Base-by-base conservation (phyloP, 192 early-diverging fungal species). In the Anaeromyces robustus region DNA sequence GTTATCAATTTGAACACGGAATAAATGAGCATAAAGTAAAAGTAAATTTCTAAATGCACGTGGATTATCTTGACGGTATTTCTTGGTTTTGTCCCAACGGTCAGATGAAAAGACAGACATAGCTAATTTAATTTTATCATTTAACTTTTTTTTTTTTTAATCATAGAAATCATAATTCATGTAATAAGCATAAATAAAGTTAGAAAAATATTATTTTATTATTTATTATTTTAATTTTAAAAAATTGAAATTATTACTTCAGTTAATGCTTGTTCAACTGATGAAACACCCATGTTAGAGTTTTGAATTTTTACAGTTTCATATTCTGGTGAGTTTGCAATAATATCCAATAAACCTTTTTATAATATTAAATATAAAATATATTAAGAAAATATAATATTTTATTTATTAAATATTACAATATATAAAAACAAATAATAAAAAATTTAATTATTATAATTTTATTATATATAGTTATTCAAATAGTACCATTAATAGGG, bases 1-100 rank as follows among this genome's bases (percentile, higher is more conserved):
- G 77, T 92, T 88, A 29, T 84, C 83, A 30, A 96, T 87, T 68
- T 86, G 80, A 18, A 96, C 83, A 68, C 96, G 91, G 43, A 94
- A 86, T 32, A 98, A 86, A 86, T 99, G 95, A 12, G 96, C 92
- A 82, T 93, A 90, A 12, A 98, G 87, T 43, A 99, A 83, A 31
- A 95, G 81, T 12, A 87, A 80, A 77, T 86, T 88, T 31, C 89
- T 86, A 59, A 88, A 84, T 31, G 85, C 86, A 30, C 83, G 79
- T 26, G 89, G 86, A 17, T 87, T 87, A 18, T 85, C 86, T n/a
- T 85, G 82, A 22, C 59, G 39, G 28, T 86, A 86, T 82, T 90
- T 92, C 81, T 92, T 92, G 80, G 81, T 90, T 78, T 86, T 87
- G 37, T 90, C 90, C 78, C 87, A 93, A 41, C 88, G 89, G 29